phyloP scores from a whole-genome alignment of 768 basidiomycete genomes.

The Lactifluus rugatus region DNA sequence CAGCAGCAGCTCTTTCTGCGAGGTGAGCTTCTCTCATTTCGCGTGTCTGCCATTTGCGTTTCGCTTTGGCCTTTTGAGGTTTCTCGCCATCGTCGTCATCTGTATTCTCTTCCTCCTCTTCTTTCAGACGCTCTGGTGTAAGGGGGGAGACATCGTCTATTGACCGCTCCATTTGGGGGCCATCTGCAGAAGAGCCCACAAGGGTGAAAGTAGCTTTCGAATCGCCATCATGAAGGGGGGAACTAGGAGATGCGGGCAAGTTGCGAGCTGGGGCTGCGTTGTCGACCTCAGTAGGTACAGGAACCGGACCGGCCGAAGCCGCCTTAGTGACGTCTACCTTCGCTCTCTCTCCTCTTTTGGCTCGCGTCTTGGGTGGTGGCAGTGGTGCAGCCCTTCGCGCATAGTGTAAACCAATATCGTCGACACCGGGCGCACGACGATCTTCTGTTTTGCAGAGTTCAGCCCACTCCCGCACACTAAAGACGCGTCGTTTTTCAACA shows the following conservation, averaged over 20 bases:
- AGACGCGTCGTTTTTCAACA: constrained; percentile 72
- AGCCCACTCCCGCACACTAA: constrained; percentile 84
- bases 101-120: constrained; percentile 18
- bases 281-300: neutral
- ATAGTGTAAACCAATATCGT: constrained; percentile 50
- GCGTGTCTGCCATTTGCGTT: constrained; percentile 34
- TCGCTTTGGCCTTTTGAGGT: constrained; percentile 30
- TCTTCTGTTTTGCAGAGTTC: constrained; percentile 68
- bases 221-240: neutral
- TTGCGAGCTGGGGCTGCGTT: neutral
- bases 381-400: constrained; percentile 29
- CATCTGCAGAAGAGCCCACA: neutral
- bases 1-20: constrained; percentile 35
- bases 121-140: constrained; percentile 19
- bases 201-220: neutral
- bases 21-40: constrained; percentile 39
- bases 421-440: constrained; percentile 60
- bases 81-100: constrained; percentile 19
- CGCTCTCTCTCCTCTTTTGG: constrained; percentile 34
- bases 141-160: neutral
- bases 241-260: neutral
- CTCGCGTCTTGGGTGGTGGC: constrained; percentile 29
- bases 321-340: constrained; percentile 37
- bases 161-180: neutral
- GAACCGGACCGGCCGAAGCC: constrained; percentile 23